phyloP scores from a whole-genome alignment of 768 basidiomycete species.

The Lyophyllum atratum region DNA sequence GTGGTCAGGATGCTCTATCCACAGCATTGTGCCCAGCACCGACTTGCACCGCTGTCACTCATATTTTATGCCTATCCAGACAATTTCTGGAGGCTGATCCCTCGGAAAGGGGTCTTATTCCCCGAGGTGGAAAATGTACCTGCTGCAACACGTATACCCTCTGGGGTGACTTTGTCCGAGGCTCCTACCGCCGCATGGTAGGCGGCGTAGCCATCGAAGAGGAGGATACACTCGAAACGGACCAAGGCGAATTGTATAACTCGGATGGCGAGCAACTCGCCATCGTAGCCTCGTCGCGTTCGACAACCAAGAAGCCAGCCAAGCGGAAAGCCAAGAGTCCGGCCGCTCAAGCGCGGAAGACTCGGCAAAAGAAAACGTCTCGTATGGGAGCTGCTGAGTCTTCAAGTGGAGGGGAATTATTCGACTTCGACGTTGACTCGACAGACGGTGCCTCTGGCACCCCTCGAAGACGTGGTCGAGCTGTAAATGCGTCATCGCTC shows the following conservation, averaged over 20 bases:
- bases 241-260: constrained; percentile 32
- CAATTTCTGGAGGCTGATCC: constrained; percentile 38
- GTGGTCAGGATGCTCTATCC: constrained; percentile 48
- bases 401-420: constrained; percentile 30
- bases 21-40: constrained; percentile 54
- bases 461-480: constrained; percentile 25
- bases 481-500: constrained; percentile 14
- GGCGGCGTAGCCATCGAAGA: constrained; percentile 30
- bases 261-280: constrained; percentile 22
- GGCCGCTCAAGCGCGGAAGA: constrained; percentile 8
- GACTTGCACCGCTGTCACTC: constrained; percentile 53
- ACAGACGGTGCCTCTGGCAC: constrained; percentile 19
- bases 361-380: constrained; percentile 10
- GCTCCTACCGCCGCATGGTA: constrained; percentile 53
- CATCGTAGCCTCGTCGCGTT: constrained; percentile 1
- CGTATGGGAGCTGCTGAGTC: background rate
- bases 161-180: constrained; percentile 72
- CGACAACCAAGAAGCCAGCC: constrained; percentile 1
- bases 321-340: constrained; percentile 7
- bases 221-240: constrained; percentile 13
- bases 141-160: constrained; percentile 55
- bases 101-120: constrained; percentile 40
- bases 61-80: constrained; percentile 57
- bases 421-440: constrained; percentile 27
- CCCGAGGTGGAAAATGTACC: constrained; percentile 62